Conservation (phyloP, 805 yeast species). For the Candida succiphila region DNA sequence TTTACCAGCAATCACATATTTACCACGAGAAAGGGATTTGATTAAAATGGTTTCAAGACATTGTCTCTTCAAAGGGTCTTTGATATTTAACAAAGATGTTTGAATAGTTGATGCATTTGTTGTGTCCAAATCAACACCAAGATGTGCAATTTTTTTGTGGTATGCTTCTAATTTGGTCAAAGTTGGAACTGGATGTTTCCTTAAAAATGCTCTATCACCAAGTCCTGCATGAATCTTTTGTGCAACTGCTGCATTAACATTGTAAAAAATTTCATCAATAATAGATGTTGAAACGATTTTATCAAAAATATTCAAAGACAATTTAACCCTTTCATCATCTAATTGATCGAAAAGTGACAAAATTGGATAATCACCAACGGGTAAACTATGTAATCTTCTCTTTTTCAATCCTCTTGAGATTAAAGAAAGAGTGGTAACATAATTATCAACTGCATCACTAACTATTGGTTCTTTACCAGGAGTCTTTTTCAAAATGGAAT, state of each 20-base stretch:
- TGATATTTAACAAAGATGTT: constrained; percentile 54
- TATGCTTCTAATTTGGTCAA: constrained; percentile 72
- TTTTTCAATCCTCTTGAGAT: constrained; percentile 63
- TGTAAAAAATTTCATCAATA: constrained; percentile 67
- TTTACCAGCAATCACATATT: constrained; percentile 82
- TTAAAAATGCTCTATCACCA: constrained; percentile 74
- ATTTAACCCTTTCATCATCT: constrained; percentile 75
- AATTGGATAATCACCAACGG: constrained; percentile 36
- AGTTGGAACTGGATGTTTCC: constrained; percentile 84
- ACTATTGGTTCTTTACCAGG: constrained; percentile 11
- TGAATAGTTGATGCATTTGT: constrained; percentile 63
- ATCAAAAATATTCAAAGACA: constrained; percentile 65
- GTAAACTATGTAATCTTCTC: constrained; percentile 46
- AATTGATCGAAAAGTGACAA: constrained; percentile 67
- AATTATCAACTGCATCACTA: constrained; percentile 49
- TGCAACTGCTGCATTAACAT: constrained; percentile 80
- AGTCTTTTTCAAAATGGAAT: constrained; percentile 31
- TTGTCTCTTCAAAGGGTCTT: constrained; percentile 51
- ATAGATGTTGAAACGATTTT: constrained; percentile 45
- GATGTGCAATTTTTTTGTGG: constrained; percentile 54
- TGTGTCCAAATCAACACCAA: constrained; percentile 66
- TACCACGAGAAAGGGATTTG: constrained; percentile 80
- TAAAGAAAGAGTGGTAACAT: constrained; percentile 51
- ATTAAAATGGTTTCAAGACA: constrained; percentile 71
- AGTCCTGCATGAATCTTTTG: constrained; percentile 63